A percentile compares a stretch with the other conserved stretches of the same genome.
phyloP scores from a whole-genome alignment of 2,329 filamentous ascomycete species.

The Nigrospora sphaerica region DNA sequence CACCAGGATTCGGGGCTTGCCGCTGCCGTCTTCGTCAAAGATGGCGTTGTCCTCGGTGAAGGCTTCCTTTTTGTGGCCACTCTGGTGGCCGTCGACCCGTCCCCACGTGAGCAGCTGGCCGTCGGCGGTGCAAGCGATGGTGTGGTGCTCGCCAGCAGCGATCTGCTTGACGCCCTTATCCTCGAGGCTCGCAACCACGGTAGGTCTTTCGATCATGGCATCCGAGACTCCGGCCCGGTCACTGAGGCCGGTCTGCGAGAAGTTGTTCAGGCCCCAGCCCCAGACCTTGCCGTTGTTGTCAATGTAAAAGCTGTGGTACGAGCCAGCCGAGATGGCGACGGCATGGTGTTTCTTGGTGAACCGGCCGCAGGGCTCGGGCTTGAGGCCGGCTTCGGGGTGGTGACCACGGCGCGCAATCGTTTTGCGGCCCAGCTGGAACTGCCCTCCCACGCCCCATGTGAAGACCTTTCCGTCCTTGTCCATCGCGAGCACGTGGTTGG shows the following conservation, averaged over 20 bases:
- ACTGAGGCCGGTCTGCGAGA: slow-evolving; percentile 59
- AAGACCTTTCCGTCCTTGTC: slow-evolving; percentile 62
- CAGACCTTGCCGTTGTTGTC: slow-evolving; percentile 59
- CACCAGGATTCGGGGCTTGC: slow-evolving; percentile 64
- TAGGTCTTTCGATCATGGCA: slow-evolving; percentile 65
- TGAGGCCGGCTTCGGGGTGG: slow-evolving; percentile 17
- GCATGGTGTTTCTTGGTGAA: slow-evolving; percentile 46
- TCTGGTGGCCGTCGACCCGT: slow-evolving; percentile 38
- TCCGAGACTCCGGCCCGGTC: slow-evolving; percentile 60
- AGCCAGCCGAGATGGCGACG: slow-evolving; percentile 49
- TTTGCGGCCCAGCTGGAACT: slow-evolving; percentile 62
- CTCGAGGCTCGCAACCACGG: slow-evolving; percentile 57
- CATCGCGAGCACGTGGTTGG: slow-evolving; percentile 63
- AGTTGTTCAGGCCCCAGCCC: slow-evolving; percentile 68
- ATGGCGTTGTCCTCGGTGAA: slow-evolving; percentile 53
- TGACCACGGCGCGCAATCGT: slow-evolving; percentile 29
- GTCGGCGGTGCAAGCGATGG: slow-evolving; percentile 36
- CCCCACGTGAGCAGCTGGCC: slow-evolving; percentile 39
- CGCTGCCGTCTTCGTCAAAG: slow-evolving; percentile 47
- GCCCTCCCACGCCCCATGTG: slow-evolving; percentile 77
- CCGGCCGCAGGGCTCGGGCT: slow-evolving; percentile 30
- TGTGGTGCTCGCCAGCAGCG: slow-evolving; percentile 64
- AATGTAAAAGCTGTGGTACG: slow-evolving; percentile 67
- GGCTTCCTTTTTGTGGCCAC: slow-evolving; percentile 49
- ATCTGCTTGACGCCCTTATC: slow-evolving; percentile 60